Evolutionary conservation across 192 early-diverging fungal species (phyloP).

Genomic region (Diversispora eburnea): DNA sequence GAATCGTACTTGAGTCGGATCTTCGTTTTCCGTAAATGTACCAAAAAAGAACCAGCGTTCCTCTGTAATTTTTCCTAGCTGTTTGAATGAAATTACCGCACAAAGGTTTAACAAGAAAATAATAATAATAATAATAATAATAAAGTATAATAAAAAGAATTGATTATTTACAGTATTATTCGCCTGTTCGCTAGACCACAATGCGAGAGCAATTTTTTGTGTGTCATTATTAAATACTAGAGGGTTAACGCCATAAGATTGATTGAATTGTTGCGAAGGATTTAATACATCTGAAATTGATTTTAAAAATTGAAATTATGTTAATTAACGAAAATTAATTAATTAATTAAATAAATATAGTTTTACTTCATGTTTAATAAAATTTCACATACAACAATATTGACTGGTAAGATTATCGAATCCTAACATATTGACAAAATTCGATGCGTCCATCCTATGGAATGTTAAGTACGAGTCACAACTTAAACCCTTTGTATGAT

Average conservation of each 20-base stretch:
- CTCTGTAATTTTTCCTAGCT: slow-evolving; percentile 15
- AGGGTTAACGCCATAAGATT: neutral
- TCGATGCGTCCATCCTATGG: slow-evolving; percentile 8
- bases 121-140: neutral
- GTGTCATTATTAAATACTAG: slow-evolving; percentile 15
- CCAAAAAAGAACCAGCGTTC: slow-evolving; percentile 22
- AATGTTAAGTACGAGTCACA: slow-evolving; percentile 13
- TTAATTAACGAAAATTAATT: neutral
- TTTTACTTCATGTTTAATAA: neutral
- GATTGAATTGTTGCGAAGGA: neutral
- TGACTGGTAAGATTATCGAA: slow-evolving; percentile 1
- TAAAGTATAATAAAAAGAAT: neutral
- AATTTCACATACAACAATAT: slow-evolving; percentile 21
- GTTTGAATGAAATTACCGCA: neutral
- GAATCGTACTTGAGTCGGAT: slow-evolving; percentile 15
- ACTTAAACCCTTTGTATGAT: slow-evolving; percentile 6
- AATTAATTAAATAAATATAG: neutral
- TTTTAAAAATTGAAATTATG: too few relatives aligned
- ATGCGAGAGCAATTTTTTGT: slow-evolving; percentile 22
- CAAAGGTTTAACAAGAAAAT: neutral
- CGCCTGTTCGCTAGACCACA: slow-evolving; percentile 1
- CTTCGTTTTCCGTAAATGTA: slow-evolving; percentile 4
- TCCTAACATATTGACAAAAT: slow-evolving; percentile 17
- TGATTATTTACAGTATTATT: slow-evolving; percentile 24
- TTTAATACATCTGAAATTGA: slow-evolving; percentile 7